Evolutionary conservation across 83 land plant species (phyloP).

Genomic region (Diphasiastrum complanatum): DNA sequence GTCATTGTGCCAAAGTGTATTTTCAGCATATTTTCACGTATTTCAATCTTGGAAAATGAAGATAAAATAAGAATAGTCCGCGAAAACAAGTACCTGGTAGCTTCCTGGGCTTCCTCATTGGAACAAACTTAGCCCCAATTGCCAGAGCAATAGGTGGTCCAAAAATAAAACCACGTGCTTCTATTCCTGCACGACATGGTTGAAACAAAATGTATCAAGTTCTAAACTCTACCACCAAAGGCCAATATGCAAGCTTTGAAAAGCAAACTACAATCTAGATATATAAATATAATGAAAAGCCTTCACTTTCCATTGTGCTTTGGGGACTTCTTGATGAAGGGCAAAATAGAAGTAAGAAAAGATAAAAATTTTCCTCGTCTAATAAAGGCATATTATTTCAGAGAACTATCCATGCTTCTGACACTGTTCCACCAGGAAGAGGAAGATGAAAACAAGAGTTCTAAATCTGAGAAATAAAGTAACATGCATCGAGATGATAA

Average conservation of each 20-base stretch:
- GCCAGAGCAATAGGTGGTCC: slow-evolving; percentile 83
- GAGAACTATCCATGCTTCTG: too few species aligned
- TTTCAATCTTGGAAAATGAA: background rate
- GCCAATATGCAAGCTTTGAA: background rate
- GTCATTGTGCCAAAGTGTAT: too few species aligned
- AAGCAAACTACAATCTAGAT: background rate
- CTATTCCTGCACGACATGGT: slow-evolving; percentile 41
- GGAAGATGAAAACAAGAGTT: too few species aligned
- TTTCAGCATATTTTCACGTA: background rate
- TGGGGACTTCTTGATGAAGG: too few species aligned
- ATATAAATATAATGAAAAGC: too few species aligned
- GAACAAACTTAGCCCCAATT: slow-evolving; percentile 86
- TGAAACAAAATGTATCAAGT: slow-evolving; percentile 8
- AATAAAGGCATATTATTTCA: too few species aligned
- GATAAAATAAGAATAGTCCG: background rate
- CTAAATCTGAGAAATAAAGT: too few species aligned
- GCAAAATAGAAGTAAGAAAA: too few species aligned
- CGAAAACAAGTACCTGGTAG: slow-evolving; percentile 50
- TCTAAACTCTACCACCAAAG: slow-evolving; percentile 17
- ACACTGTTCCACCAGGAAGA: too few species aligned
- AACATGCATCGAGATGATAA: too few species aligned
- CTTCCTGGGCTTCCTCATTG: slow-evolving; percentile 73
- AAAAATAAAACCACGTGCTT: slow-evolving; percentile 69
- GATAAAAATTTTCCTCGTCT: too few species aligned
- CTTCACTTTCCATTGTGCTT: too few species aligned